Percentiles rank a stretch among this genome's conserved stretches.
phyloP scores from a whole-genome alignment of 148 eudicot species.

The Agrostemma githago region DNA sequence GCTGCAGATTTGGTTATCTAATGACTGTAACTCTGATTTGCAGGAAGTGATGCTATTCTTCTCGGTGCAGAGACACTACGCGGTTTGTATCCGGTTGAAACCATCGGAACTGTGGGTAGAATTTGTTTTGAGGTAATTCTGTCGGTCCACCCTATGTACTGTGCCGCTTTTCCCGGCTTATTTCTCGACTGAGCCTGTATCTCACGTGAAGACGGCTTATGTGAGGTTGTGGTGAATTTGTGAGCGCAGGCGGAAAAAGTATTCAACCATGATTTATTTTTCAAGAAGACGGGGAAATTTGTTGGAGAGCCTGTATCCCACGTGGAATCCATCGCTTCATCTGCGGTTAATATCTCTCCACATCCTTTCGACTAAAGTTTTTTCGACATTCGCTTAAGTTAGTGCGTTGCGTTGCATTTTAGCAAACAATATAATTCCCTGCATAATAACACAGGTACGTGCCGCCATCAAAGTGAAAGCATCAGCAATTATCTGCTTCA shows the following conservation, averaged over 20 bases:
- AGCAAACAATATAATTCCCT: background rate
- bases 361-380: background rate
- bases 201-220: no score
- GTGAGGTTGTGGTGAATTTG: background rate
- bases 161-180: no score
- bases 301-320: constrained; percentile 85
- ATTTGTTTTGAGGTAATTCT: constrained; percentile 72
- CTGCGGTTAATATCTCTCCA: constrained; percentile 51
- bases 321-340: constrained; percentile 86
- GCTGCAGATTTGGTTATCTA: background rate
- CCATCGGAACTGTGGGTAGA: constrained; percentile 66
- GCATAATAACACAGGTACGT: constrained; percentile 46
- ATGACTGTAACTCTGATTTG: constrained; percentile 10
- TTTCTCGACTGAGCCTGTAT: no score
- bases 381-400: background rate
- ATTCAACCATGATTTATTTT: constrained; percentile 73
- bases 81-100: constrained; percentile 84
- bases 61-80: constrained; percentile 93
- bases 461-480: constrained; percentile 94
- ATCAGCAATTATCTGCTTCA: constrained; percentile 80
- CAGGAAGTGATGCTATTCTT: constrained; percentile 91
- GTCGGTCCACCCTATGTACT: background rate
- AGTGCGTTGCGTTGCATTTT: background rate
- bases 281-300: constrained; percentile 70
- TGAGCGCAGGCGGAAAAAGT: constrained; percentile 75